A percentile compares a stretch with the other conserved stretches of the same genome.
Evolutionary conservation across 257 asterid species (phyloP).

Genomic region (Fraxinus quadrangulata): DNA sequence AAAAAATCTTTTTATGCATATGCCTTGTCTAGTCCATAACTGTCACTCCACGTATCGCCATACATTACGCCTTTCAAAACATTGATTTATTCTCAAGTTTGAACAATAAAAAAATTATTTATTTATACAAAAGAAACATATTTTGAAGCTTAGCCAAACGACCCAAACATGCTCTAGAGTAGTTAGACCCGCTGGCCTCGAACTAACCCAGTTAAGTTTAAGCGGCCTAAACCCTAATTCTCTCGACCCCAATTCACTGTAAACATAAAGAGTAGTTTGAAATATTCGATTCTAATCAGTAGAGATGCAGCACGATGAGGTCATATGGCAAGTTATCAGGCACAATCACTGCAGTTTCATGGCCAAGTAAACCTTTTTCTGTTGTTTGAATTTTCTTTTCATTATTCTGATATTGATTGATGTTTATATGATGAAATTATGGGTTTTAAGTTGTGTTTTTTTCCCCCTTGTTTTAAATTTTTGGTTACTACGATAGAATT

Average conservation of each 20-base stretch:
- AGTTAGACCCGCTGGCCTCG: too few species aligned
- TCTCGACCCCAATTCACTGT: neutral
- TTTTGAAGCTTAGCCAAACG: too few species aligned
- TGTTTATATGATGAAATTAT: neutral
- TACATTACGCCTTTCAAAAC: too few species aligned
- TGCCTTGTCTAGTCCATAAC: too few species aligned
- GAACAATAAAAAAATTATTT: too few species aligned
- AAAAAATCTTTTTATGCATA: too few species aligned
- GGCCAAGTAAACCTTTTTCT: conserved; percentile 63
- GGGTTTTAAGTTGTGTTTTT: neutral
- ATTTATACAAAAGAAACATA: too few species aligned
- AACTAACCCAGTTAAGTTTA: too few species aligned
- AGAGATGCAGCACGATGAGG: conserved; percentile 38
- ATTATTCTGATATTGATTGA: neutral
- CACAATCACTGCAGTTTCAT: conserved; percentile 99
- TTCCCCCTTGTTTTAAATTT: neutral
- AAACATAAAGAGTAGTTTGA: neutral
- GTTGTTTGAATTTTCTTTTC: neutral
- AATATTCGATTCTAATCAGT: neutral
- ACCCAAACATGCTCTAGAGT: too few species aligned
- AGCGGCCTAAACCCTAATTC: too few species aligned
- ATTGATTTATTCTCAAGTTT: too few species aligned
- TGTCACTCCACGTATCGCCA: too few species aligned
- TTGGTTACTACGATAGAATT: conserved; percentile 41
- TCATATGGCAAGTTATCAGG: conserved; percentile 97